Conservation (phyloP, 2,329 filamentous ascomycete species). For the Stemphylium vesicarium region DNA sequence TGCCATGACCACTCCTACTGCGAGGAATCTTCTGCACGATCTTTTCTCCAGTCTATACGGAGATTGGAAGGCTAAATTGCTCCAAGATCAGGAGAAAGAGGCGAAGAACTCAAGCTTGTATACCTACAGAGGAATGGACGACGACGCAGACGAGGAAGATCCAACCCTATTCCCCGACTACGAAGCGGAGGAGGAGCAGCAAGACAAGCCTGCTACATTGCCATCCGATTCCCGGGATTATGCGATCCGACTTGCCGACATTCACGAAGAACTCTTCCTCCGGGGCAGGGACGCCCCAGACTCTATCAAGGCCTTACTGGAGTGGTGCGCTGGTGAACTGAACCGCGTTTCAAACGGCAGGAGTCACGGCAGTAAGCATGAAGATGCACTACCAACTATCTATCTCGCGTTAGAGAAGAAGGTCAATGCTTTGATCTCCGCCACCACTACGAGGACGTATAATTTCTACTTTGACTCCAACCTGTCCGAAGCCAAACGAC, state of each 20-base stretch:
- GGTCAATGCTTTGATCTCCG: slow-evolving; percentile 49
- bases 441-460: slow-evolving; percentile 57
- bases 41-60: slow-evolving; percentile 76
- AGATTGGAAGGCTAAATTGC: slow-evolving; percentile 79
- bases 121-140: slow-evolving; percentile 80
- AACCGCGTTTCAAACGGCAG: slow-evolving; percentile 35
- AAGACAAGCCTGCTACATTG: slow-evolving; percentile 29
- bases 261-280: slow-evolving; percentile 44
- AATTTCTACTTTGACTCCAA: slow-evolving; percentile 93
- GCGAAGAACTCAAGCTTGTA: slow-evolving; percentile 79
- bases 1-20: slow-evolving; percentile 13
- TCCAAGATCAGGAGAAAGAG: slow-evolving; percentile 76
- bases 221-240: slow-evolving; percentile 40
- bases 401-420: slow-evolving; percentile 71
- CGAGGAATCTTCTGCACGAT: slow-evolving; percentile 62
- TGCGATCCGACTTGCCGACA: slow-evolving; percentile 41
- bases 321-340: slow-evolving; percentile 40
- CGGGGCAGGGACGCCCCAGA: slow-evolving; percentile 25
- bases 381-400: slow-evolving; percentile 68
- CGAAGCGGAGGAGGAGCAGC: slow-evolving; percentile 58
- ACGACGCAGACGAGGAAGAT: slow-evolving; percentile 79
- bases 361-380: slow-evolving; percentile 36
- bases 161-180: slow-evolving; percentile 82
- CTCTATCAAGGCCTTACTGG: slow-evolving; percentile 34
- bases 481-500: slow-evolving; percentile 73